Conservation (phyloP, 805 yeast genomes). For the Saccharomyces kudriavzevii region DNA sequence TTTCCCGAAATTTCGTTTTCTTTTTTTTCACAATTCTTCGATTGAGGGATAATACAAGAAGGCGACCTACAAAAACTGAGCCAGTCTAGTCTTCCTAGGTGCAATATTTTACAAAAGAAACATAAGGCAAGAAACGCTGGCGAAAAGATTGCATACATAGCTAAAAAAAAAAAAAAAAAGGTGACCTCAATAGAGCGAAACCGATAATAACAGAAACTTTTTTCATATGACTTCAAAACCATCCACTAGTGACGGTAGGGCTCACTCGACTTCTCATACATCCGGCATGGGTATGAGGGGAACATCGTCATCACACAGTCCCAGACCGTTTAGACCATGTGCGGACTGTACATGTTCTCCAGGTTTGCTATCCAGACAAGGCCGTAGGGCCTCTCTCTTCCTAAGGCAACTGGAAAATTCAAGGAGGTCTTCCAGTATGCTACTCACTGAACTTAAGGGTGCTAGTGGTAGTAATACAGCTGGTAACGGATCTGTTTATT, state of each 20-base stretch:
- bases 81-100: not conserved
- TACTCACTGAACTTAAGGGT: conserved; percentile 1
- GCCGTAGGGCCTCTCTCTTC: conserved; percentile 49
- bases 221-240: not conserved
- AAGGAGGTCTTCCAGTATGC: conserved; percentile 23
- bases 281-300: not conserved
- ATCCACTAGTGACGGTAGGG: not conserved
- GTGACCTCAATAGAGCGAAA: not conserved
- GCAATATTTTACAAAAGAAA: not conserved
- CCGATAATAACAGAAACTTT: not conserved
- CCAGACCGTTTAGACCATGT: conserved; percentile 43
- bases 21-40: not conserved
- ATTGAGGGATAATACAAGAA: not conserved
- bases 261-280: not conserved
- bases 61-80: not conserved
- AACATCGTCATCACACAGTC: not conserved
- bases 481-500: conserved; percentile 30
- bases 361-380: conserved; percentile 62
- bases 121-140: not conserved
- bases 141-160: not conserved
- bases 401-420: conserved; percentile 25
- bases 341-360: conserved; percentile 79
- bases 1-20: not conserved
- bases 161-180: not conserved
- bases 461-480: conserved; percentile 9